Evolutionary conservation across 768 basidiomycete species (phyloP), one percentile per base, ranked within the genome.

Genomic region (Tricholomella constricta): DNA sequence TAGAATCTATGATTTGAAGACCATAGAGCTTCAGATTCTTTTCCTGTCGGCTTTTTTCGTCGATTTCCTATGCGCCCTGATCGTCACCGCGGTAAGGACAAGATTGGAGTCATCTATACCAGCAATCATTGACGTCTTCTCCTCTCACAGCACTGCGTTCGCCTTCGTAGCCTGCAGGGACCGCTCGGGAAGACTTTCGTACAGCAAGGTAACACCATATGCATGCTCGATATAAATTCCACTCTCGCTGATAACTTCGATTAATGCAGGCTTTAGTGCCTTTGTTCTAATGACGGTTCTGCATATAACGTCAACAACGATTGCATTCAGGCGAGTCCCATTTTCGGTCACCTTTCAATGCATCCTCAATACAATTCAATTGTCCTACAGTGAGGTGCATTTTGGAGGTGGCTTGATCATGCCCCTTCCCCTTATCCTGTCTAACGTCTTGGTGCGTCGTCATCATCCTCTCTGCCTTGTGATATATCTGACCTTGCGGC

Each of bases 91-190:
- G 23, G 63, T 66, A 54, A 27, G 60, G 47, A n/a, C n/a, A 35
- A 32, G 11, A 25, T 22, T 23, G 4, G 9, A 6, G 2, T 40
- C 5, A 9, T n/a, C 32, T 14, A n/a, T 29, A 23, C 42, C 48
- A 12, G n/a, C 25, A 31, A n/a, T 32, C n/a, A 20, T 11, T 32
- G 31, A 32, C 5, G 32, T 27, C 19, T 29, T 49, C 26, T 23
- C 10, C 6, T 37, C 17, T 17, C n/a, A 17, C 32, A 67, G 66
- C 61, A 65, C 51, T 67, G 66, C 45, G 26, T 64, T 37, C 54
- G 57, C 10, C 63, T 57, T 25, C 60, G 63, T 19, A 64, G 63
- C 26, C 52, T 58, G 4, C 66, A 64, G 52, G 62, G 64, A 11
- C 45, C 45, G 1, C 45, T 67, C 17, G 66, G 62, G 9, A 64